Conservation (phyloP, 2,329 filamentous ascomycete genomes). For the Plectosphaerella plurivora region DNA sequence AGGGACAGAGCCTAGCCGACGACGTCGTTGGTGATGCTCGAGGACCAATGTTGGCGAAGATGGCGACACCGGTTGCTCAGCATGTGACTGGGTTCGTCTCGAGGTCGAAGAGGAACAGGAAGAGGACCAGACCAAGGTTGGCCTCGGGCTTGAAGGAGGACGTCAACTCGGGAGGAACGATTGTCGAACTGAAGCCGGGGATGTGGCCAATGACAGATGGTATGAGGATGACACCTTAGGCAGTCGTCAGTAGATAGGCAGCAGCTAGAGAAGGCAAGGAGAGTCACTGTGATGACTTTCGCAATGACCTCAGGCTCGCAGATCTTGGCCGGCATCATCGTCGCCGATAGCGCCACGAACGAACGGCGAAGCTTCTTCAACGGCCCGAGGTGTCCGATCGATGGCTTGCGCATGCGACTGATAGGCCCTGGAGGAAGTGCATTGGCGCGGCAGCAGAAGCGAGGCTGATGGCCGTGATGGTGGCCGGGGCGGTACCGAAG, state of each 20-base stretch:
- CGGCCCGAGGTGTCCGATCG: constrained; percentile 67
- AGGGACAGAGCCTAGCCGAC: constrained; percentile 80
- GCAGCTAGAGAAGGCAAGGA: not conserved
- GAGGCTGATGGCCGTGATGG: no score
- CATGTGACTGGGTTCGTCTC: constrained; percentile 77
- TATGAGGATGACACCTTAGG: constrained; percentile 74
- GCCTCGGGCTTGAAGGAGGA: constrained; percentile 72
- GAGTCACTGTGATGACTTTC: constrained; percentile 59
- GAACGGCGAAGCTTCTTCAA: no score
- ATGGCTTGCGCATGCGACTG: no score
- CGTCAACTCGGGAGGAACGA: constrained; percentile 74
- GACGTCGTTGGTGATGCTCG: constrained; percentile 87
- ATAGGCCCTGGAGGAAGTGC: no score
- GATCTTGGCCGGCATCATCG: constrained; percentile 71
- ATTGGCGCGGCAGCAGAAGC: no score
- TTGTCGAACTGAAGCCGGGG: constrained; percentile 68
- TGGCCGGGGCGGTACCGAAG: no score
- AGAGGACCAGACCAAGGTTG: constrained; percentile 78
- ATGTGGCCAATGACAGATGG: constrained; percentile 87
- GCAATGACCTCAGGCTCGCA: constrained; percentile 80
- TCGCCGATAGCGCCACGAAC: constrained; percentile 39
- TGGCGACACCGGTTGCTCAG: constrained; percentile 77
- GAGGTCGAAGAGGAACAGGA: constrained; percentile 82
- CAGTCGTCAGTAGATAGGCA: not conserved
- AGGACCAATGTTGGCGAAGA: constrained; percentile 83